Evolutionary conservation across 2,329 filamentous ascomycete genomes (phyloP), one percentile per base, ranked within the genome.

Genomic region (Zymoseptoria crescenta): DNA sequence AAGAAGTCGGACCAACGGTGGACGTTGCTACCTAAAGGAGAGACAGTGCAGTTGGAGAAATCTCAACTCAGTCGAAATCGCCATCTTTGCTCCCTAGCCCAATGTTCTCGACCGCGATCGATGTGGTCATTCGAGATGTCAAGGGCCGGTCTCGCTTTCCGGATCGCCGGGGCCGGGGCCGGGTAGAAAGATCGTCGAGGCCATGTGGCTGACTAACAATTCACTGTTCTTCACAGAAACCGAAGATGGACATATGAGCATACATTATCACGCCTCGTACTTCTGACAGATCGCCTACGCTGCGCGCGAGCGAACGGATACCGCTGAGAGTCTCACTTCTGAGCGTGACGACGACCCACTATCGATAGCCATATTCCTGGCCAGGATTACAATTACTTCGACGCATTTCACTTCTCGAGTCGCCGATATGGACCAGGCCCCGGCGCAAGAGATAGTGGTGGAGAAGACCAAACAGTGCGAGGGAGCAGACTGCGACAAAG

Each of bases 401-500:
- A 10, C 27, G 51, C 24, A 27, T 27, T 29, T 8, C 51, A 27
- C 20, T 19, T 24, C n/a, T 52, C 29, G 8, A 27, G 16, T 16
- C 19, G 41, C 56, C 21, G 57, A 56, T 4, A 69, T 69, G 68
- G 68, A 69, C 50, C 69, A 70, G 65, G 68, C 70, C 30, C 70
- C 70, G 19, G 70, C 71, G 24, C 66, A 72, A 65, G 69, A 72
- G 60, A 59, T 70, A 8, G 64, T 64, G 30, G 64, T 69, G 57
- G 74, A 76, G 63, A 67, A 70, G 50, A 84, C 84, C 76, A 84
- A 83, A 72, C 87, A 86, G 75, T 99, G 94, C 73, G 80, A 87
- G 57, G 89, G 94, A 54, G 80, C 81, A 59, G 90, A 95, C 74
- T 99, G 94, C 80, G 80, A 83, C 49, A 96, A 96, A 64, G 87